Evolutionary conservation across 2,329 filamentous ascomycete genomes (phyloP), one percentile per base, ranked within the genome.

Genomic region (Ophidiomyces ophidiicola): DNA sequence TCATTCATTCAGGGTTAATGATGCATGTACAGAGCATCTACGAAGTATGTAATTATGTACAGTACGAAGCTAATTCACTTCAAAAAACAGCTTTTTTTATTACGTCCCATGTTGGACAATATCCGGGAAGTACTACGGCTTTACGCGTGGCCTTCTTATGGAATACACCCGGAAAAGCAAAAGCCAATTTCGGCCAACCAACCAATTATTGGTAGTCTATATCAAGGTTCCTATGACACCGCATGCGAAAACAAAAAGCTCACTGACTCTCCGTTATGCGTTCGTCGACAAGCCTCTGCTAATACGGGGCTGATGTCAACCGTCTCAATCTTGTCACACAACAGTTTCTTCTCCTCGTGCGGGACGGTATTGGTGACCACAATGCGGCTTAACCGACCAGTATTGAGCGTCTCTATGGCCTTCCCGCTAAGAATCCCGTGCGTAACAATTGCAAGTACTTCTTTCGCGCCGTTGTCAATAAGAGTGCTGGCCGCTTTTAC

Each of bases 401-500:
- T 72, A 61, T 93, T 93, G 53, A 93, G 61, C 53, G 79, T 86
- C 52, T 92, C 80, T 42, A 92, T 88, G 30, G 87, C 87, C 49
- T 82, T 84, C 36, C 86, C 87, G 47, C 80, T 86, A 36, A 96
- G 67, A 43, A 94, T 93, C 24, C 86, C 87, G 57, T 94, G 88
- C 1, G 88, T 94, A 43, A 96, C 90, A 49, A 96, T 92, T 17
- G 90, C 90, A 46, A 93, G 84, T 25, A 93, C 86, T 56, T 92
- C 78, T 49, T 76, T 77, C 1, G 90, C 88, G 21, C 85, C 84
- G 54, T 94, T 80, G 52, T 84, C 73, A 60, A 88, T 83, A 37
- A 96, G 75, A 0, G 87, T 88, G 42, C 84, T 79, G 11, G 88
- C 90, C 2, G 87, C 90, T 67, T 96, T 96, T 59, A 72, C 76